Evolutionary conservation across 257 asterid species (phyloP), one percentile per base, ranked within the genome.

Genomic region (Nicotiana tomentosiformis): DNA sequence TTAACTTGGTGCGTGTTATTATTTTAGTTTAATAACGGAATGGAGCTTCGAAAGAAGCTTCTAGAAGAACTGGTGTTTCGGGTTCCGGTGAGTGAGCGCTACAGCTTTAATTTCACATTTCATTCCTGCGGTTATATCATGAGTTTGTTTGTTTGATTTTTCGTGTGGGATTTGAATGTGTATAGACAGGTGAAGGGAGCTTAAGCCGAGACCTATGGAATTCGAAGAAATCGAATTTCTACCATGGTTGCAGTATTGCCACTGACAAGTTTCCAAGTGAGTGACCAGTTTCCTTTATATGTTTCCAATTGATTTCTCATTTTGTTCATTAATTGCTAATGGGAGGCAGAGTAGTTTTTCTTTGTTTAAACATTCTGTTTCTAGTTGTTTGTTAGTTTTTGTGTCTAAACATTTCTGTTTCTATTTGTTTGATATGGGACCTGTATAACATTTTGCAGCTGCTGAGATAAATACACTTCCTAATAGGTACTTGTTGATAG

Each of bases 221-320:
- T 78, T 82, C 93, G 5, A 90, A 89, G 60, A 87, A 84, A 26
- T 94, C 94, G 7, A 68, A 72, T 43, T 84, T 82, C 80, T 94
- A 87, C 37, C 76, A 84, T 68, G 93, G 97, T 46, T 94, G 98
- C 87, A 89, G 97, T 78, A 87, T 86, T 53, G 84, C 96, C 66
- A 84, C 82, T 90, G 26, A 79, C 23, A 29, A 83, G 35, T 90
- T 92, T 83, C 78, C 58, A 74, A 26, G 86, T 88, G 86, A 82
- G 94, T 89, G 76, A 16, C 5, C 43, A 5, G 8, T 18, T 29
- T 78, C 33, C 56, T 0, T 78, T 58, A 58, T 78, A 18, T 6
- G 69, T 6, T 78, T 56, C 11, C 5, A 58, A n/a, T 58, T 57
- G 35, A 58, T 68, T 6, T 16, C 65, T 7, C 61, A 74, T 26